Conservation (phyloP, 2,329 filamentous ascomycete genomes). For the Pezicula carpinea region DNA sequence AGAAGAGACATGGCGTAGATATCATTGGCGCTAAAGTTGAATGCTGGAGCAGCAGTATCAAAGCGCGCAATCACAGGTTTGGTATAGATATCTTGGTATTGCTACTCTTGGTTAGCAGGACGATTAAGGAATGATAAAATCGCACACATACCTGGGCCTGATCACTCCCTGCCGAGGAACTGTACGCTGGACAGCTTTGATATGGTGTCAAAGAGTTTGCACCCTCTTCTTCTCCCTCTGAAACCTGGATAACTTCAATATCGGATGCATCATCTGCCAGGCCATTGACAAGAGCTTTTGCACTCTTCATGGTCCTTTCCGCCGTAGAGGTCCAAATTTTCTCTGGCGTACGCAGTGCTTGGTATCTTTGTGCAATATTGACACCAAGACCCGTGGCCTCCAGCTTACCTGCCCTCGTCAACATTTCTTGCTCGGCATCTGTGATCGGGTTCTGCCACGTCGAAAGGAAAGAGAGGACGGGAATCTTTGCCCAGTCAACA, state of each 20-base stretch:
- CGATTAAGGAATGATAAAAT: neutral
- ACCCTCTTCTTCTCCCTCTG: conserved; percentile 41
- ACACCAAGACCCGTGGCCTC: conserved; percentile 24
- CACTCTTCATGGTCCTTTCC: conserved; percentile 44
- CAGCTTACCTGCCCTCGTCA: conserved; percentile 20
- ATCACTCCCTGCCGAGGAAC: conserved; percentile 41
- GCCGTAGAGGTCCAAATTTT: conserved; percentile 49
- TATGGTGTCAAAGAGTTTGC: conserved; percentile 51
- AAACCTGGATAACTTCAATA: conserved; percentile 39
- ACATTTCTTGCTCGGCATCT: conserved; percentile 22
- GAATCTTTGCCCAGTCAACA: conserved; percentile 38
- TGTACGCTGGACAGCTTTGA: conserved; percentile 47
- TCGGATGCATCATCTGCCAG: conserved; percentile 37
- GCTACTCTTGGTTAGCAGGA: conserved; percentile 12
- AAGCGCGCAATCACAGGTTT: conserved; percentile 45
- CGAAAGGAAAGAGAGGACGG: conserved; percentile 20
- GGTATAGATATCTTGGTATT: conserved; percentile 40
- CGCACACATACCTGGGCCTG: conserved; percentile 32
- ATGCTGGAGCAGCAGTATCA: conserved; percentile 37
- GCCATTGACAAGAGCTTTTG: conserved; percentile 42
- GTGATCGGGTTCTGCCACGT: conserved; percentile 23
- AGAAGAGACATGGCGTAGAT: conserved; percentile 46
- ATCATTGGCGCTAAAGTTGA: conserved; percentile 48
- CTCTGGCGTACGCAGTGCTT: conserved; percentile 36
- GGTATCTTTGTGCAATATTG: conserved; percentile 23